A percentile compares a stretch with the other conserved stretches of the same genome.
Conservation (phyloP, 2,329 filamentous ascomycete species). For the Colletotrichum acutatum region DNA sequence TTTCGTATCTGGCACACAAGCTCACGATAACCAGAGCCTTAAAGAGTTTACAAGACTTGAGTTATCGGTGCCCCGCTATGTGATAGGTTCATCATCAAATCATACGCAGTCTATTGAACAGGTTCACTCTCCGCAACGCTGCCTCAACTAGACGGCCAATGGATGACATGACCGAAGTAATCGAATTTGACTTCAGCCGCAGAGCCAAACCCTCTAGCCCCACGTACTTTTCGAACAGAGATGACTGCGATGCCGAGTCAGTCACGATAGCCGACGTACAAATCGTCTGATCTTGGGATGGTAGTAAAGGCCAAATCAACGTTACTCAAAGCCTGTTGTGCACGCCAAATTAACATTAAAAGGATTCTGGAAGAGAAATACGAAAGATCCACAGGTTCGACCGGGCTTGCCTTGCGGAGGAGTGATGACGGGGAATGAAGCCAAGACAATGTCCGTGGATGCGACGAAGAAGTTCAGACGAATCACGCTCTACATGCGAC, state of each 20-base stretch:
- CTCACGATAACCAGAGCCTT: neutral
- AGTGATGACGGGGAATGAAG: neutral
- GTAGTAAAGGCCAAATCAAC: neutral
- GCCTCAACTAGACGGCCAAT: neutral
- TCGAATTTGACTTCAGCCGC: neutral
- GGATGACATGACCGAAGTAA: neutral
- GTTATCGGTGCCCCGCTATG: neutral
- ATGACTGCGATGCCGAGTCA: neutral
- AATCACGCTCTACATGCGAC: neutral
- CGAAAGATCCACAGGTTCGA: neutral
- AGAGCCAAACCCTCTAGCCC: too few relatives aligned
- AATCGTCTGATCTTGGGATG: neutral
- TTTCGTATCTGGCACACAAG: neutral
- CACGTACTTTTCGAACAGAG: neutral
- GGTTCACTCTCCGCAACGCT: neutral
- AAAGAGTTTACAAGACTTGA: neutral
- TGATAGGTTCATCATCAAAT: neutral
- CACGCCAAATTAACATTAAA: neutral
- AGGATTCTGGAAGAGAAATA: neutral
- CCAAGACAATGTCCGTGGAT: neutral
- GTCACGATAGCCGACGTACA: neutral
- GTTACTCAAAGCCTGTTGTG: neutral
- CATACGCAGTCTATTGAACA: neutral
- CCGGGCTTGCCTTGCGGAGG: neutral
- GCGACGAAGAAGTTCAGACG: neutral